Evolutionary conservation across 2,329 filamentous ascomycete species (phyloP).

Genomic region (Coniella vitis): DNA sequence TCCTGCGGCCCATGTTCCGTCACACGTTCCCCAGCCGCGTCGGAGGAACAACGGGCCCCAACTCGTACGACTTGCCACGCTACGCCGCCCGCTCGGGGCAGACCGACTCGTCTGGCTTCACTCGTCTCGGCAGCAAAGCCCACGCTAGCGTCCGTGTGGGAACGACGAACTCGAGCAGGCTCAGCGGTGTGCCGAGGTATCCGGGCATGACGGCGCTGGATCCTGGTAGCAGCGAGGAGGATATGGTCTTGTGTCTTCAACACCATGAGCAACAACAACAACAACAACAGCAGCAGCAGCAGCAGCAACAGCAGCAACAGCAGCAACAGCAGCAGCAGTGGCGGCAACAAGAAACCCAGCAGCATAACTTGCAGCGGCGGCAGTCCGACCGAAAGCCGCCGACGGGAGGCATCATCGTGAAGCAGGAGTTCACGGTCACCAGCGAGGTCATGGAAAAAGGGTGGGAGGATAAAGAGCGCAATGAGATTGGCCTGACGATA

Average conservation of each 20-base stretch:
- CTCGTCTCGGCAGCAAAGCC: conserved; percentile 2
- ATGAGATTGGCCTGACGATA: neutral
- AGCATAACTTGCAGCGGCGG: neutral
- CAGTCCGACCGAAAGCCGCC: neutral
- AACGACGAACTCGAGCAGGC: neutral
- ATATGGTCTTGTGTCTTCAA: neutral
- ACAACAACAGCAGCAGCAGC: no score
- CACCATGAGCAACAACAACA: neutral
- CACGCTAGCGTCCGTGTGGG: conserved; percentile 2
- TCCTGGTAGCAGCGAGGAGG: conserved; percentile 2
- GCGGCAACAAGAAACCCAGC: no score
- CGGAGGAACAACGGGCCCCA: neutral
- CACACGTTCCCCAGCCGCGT: neutral
- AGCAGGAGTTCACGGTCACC: conserved; percentile 5
- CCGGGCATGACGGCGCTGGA: neutral
- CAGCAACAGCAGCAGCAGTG: neutral
- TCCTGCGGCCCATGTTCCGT: conserved; percentile 6
- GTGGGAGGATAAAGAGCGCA: neutral
- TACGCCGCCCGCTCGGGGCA: conserved; percentile 2
- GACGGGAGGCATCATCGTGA: neutral
- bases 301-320: neutral
- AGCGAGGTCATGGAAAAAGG: neutral
- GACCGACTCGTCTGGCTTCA: conserved; percentile 6
- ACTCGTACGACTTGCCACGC: conserved; percentile 5
- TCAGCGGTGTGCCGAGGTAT: neutral